A percentile compares a stretch with the other conserved stretches of the same genome.
phyloP scores from a whole-genome alignment of 2,329 filamentous ascomycete species.

The Pseudogymnoascus sp. region DNA sequence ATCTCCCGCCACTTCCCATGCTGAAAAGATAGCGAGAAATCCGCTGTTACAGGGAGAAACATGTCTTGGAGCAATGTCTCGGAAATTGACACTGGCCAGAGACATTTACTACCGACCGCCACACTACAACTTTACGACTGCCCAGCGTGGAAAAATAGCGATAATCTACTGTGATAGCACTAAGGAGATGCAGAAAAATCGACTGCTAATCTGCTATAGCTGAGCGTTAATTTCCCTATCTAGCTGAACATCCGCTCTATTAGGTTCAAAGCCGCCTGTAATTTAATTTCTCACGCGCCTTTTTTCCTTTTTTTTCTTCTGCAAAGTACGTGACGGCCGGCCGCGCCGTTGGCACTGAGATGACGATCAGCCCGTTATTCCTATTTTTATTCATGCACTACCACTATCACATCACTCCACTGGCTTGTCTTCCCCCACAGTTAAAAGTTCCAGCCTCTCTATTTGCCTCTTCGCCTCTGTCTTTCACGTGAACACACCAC shows the following conservation, averaged over 20 bases:
- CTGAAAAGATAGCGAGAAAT: too few species aligned
- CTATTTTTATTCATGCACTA: background rate
- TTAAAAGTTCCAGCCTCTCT: background rate
- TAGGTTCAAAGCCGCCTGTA: background rate
- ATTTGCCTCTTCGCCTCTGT: background rate
- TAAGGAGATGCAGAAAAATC: too few species aligned
- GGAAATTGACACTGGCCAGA: background rate
- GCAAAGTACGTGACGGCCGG: too few species aligned
- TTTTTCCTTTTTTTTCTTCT: background rate
- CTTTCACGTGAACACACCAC: too few species aligned
- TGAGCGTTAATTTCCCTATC: background rate
- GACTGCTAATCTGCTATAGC: too few species aligned
- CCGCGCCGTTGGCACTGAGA: background rate
- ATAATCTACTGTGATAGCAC: too few species aligned
- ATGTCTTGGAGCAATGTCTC: background rate
- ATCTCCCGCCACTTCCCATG: background rate
- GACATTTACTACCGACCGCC: too few species aligned
- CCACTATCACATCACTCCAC: background rate
- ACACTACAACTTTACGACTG: too few species aligned
- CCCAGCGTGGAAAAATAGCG: too few species aligned
- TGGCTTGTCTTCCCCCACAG: too few species aligned
- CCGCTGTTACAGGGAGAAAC: background rate
- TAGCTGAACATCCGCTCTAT: background rate
- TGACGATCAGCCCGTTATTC: background rate
- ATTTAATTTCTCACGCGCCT: background rate